Evolutionary conservation across 2,329 filamentous ascomycete genomes (phyloP), one percentile per base, ranked within the genome.

Genomic region (Ophioceras dolichostomum): DNA sequence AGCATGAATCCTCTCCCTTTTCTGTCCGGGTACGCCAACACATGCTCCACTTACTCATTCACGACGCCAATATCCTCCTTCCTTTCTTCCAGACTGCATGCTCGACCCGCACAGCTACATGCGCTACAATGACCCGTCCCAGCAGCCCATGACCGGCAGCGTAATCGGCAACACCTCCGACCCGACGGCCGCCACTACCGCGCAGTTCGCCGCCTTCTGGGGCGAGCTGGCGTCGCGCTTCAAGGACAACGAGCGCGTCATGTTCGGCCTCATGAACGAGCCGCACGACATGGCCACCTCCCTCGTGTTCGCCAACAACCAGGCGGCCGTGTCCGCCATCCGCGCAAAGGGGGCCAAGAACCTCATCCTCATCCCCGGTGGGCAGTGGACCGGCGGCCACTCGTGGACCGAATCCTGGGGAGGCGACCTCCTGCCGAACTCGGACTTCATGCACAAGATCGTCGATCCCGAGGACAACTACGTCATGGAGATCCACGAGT

Each of bases 61-160:
- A 16, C 24, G 20, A 16, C 12, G 26, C 16, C 27, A 39, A 41
- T 10, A 41, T 26, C 18, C 16, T 4, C 5, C n/a, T 16, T 18
- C n/a, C n/a, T n/a, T n/a, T n/a, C n/a, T n/a, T n/a, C 10, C 21
- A 49, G 56, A 70, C 43, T 59, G 57, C 9, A 65, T 70, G 41
- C 50, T 71, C 3, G 66, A 70, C 46, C 65, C 65, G 3, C 67
- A 70, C 52, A 70, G 68, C 48, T 67, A 70, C 47, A 70, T 70
- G 67, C 57, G 66, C 4, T 71, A 70, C 49, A 68, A 68, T 43
- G 57, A 70, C 45, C 67, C 67, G 2, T 62, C 57, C 14, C 54
- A 56, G 21, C 67, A 70, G 46, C 66, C 67, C 4, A 59, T 51
- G 38, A 61, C 58, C 6, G 67, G 66, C 29, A 64, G 60, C 44